phyloP scores from a whole-genome alignment of 2,329 filamentous ascomycete genomes.

The Fusarium irregulare region DNA sequence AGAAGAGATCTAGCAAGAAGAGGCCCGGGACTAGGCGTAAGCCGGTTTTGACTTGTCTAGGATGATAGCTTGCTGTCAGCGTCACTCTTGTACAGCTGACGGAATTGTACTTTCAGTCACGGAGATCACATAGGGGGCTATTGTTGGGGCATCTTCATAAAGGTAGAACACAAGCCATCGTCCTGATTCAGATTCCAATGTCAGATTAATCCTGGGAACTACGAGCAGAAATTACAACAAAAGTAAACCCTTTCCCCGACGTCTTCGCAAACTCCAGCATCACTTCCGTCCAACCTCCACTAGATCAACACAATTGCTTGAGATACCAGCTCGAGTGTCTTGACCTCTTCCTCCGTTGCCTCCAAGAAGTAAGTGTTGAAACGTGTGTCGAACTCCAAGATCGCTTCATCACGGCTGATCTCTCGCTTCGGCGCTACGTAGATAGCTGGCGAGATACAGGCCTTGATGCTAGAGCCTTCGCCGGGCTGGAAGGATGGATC shows the following conservation, averaged over 20 bases:
- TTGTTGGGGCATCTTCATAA: background rate
- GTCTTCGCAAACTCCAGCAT: too few species aligned
- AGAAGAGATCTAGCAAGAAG: background rate
- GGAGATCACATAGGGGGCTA: too few species aligned
- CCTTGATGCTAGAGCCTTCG: background rate
- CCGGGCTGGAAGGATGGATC: background rate
- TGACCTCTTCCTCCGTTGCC: background rate
- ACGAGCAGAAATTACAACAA: rapidly evolving
- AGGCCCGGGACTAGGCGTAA: background rate
- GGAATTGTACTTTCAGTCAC: too few species aligned
- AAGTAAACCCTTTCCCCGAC: rapidly evolving
- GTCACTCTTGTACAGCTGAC: rapidly evolving
- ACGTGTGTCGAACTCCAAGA: background rate
- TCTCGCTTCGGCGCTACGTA: background rate
- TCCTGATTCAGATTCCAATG: background rate
- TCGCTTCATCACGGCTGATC: background rate
- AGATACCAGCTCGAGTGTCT: background rate
- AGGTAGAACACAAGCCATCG: rapidly evolving
- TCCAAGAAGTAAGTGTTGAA: background rate
- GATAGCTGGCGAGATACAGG: background rate
- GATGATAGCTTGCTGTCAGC: too few species aligned
- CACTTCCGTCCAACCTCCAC: too few species aligned
- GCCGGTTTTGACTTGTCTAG: background rate
- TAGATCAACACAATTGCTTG: background rate
- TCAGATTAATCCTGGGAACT: too few species aligned